Conservation (phyloP, 2,329 filamentous ascomycete species). For the Colletotrichum sp. region DNA sequence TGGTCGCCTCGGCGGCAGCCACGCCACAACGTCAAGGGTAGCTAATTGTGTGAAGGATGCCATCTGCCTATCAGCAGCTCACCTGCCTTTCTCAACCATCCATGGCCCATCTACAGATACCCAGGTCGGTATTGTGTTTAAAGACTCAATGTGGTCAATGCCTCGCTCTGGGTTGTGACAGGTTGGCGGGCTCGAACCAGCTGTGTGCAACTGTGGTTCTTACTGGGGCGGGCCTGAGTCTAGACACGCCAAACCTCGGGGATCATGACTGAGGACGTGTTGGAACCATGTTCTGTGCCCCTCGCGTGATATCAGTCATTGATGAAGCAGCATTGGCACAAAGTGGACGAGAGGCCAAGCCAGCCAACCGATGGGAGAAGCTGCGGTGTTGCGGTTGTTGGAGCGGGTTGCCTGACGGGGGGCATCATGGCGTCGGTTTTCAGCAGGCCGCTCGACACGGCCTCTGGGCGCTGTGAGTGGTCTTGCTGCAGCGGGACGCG, state of each 20-base stretch:
- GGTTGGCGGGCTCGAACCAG: not conserved
- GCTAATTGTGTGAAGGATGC: not conserved
- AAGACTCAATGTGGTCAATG: not conserved
- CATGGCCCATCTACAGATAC: not conserved
- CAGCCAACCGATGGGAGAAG: not conserved
- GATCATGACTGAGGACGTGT: not conserved
- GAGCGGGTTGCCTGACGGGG: not conserved
- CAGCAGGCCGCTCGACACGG: constrained; percentile 3
- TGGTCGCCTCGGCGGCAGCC: not conserved
- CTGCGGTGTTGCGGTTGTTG: not conserved
- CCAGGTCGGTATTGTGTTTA: not conserved
- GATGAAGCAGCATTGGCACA: not conserved
- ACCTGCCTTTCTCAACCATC: not conserved
- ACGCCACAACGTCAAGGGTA: not conserved
- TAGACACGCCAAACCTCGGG: not conserved
- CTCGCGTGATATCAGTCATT: not conserved
- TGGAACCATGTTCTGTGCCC: constrained; percentile 1
- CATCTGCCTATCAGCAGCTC: not conserved
- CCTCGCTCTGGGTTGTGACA: not conserved
- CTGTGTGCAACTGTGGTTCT: not conserved
- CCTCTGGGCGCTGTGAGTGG: constrained; percentile 5
- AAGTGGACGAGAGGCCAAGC: not conserved
- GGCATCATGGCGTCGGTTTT: not conserved
- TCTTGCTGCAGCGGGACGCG: constrained; percentile 3
- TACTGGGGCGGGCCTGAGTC: not conserved